phyloP scores from a whole-genome alignment of 2,329 filamentous ascomycete species.

The Tolypocladium album region DNA sequence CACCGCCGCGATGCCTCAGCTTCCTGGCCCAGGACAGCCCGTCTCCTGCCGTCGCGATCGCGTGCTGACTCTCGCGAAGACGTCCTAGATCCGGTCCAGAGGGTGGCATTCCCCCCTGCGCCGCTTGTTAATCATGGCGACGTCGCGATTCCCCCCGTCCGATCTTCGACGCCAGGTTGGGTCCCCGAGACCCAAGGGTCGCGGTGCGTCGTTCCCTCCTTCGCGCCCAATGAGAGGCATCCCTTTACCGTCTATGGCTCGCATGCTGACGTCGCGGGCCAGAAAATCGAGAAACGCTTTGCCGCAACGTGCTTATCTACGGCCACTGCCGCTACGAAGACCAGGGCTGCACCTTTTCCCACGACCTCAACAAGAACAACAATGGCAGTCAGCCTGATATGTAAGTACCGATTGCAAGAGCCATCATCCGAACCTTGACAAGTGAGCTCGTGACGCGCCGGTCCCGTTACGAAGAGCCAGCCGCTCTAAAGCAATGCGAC shows the following conservation, averaged over 20 bases:
- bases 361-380: conserved; percentile 57
- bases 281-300: conserved; percentile 84
- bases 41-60: conserved; percentile 1
- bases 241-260: neutral
- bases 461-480: neutral
- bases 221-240: neutral
- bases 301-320: conserved; percentile 87
- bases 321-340: conserved; percentile 89
- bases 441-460: neutral
- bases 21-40: neutral
- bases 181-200: conserved; percentile 45
- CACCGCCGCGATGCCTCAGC: neutral
- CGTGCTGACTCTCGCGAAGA: conserved; percentile 18
- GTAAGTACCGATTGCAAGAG: conserved; percentile 24
- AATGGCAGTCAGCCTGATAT: conserved; percentile 33
- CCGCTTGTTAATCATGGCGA: conserved; percentile 29
- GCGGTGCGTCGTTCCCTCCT: conserved; percentile 29
- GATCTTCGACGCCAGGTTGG: conserved; percentile 42
- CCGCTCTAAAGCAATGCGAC: neutral
- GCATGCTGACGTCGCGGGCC: conserved; percentile 2
- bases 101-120: conserved; percentile 16
- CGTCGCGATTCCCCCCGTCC: conserved; percentile 32
- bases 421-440: neutral
- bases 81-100: conserved; percentile 31
- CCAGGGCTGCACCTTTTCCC: conserved; percentile 83